Percentiles rank a stretch among this genome's conserved stretches.
Evolutionary conservation across 495 filamentous ascomycete genomes (phyloP).

Genomic region (Glonium stellatum): DNA sequence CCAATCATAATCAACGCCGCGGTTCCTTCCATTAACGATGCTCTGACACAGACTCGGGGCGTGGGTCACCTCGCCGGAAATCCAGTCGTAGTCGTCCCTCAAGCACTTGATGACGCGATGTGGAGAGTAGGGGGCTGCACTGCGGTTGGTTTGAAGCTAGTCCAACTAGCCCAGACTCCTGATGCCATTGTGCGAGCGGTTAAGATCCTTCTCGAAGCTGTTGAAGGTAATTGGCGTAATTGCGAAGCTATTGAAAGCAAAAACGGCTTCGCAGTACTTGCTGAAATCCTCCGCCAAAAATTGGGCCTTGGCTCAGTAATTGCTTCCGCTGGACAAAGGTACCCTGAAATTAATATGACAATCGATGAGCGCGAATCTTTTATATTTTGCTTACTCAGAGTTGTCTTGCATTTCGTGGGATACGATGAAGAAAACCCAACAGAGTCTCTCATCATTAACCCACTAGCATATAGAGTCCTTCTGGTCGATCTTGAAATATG

Average conservation of each 20-base stretch:
- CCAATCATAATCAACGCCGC: conserved; percentile 83
- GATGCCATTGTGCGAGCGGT: conserved; percentile 68
- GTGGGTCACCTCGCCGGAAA: conserved; percentile 75
- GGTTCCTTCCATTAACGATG: conserved; percentile 82
- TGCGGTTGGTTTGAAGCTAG: conserved; percentile 70
- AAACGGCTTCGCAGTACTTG: conserved; percentile 87
- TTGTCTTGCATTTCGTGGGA: conserved; percentile 79
- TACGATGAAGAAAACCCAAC: conserved; percentile 69
- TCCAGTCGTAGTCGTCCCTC: conserved; percentile 72
- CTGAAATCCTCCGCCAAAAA: conserved; percentile 68
- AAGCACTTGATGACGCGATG: conserved; percentile 80
- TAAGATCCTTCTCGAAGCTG: conserved; percentile 72
- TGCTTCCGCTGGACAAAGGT: conserved; percentile 31
- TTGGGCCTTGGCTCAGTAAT: conserved; percentile 49
- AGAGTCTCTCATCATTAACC: conserved; percentile 89
- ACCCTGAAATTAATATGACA: conserved; percentile 23
- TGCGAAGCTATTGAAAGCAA: conserved; percentile 97
- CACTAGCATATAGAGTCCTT: conserved; percentile 83
- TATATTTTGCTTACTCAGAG: conserved; percentile 60
- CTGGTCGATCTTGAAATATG: conserved; percentile 89
- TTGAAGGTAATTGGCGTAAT: conserved; percentile 88
- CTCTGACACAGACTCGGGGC: conserved; percentile 67
- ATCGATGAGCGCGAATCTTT: conserved; percentile 56
- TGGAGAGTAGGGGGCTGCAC: conserved; percentile 88
- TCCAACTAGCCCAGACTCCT: conserved; percentile 65